Percentiles rank a stretch among this genome's conserved stretches.
Conservation (phyloP, 495 filamentous ascomycete species). For the Hypoxylon fragiforme region DNA sequence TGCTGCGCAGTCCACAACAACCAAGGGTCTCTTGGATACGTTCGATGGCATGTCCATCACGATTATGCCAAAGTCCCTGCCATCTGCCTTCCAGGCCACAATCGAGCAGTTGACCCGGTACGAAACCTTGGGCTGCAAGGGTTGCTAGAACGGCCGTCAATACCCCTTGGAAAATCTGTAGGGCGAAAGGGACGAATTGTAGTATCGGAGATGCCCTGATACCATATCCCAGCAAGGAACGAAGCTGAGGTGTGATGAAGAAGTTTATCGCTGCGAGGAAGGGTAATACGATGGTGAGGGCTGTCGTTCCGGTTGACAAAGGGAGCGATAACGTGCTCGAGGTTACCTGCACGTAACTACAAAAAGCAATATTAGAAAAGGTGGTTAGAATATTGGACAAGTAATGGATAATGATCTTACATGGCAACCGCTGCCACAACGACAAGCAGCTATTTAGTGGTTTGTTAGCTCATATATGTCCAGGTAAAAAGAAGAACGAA, state of each 20-base stretch:
- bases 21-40: constrained; percentile 64
- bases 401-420: constrained; percentile 11
- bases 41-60: constrained; percentile 56
- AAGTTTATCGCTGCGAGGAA: constrained; percentile 51
- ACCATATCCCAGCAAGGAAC: constrained; percentile 1
- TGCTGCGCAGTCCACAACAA: constrained; percentile 65
- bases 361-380: background rate
- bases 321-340: constrained; percentile 54
- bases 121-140: constrained; percentile 56
- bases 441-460: constrained; percentile 14
- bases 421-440: constrained; percentile 16
- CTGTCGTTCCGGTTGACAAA: constrained; percentile 50
- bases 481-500: no score
- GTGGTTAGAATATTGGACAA: background rate
- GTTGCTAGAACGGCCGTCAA: constrained; percentile 59
- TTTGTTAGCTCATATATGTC: background rate
- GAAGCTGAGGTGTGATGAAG: constrained; percentile 28
- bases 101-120: constrained; percentile 47
- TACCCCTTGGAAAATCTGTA: constrained; percentile 49
- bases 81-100: constrained; percentile 60
- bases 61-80: constrained; percentile 50
- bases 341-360: constrained; percentile 55
- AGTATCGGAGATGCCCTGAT: constrained; percentile 30
- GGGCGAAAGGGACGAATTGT: constrained; percentile 39
- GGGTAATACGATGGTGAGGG: constrained; percentile 56